These are phyloP conservation scores for Aureobasidium sp. DNA, from an alignment of 2,329 filamentous ascomycete species.

Conservation along the genomic window DNA sequence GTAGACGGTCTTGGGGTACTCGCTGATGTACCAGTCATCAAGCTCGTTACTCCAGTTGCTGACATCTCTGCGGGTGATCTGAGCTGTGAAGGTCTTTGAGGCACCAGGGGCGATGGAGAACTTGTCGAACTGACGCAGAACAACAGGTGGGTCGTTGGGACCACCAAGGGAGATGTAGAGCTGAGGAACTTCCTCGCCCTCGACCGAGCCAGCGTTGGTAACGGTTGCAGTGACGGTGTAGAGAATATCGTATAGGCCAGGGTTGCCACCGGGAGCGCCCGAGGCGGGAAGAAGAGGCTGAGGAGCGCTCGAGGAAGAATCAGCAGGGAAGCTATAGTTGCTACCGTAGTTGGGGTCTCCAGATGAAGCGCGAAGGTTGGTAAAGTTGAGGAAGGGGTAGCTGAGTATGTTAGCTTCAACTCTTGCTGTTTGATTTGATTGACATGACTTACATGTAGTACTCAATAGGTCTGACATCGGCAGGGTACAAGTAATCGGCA, in stretches of 20 bases:
- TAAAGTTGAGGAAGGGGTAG: conserved; percentile 64
- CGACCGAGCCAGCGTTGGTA: conserved; percentile 59
- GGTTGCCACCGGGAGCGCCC: conserved; percentile 54
- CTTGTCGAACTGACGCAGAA: conserved; percentile 74
- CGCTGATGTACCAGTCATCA: conserved; percentile 73
- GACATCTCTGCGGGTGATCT: conserved; percentile 70
- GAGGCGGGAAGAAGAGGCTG: conserved; percentile 52
- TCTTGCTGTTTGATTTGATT: no score
- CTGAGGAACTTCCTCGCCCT: conserved; percentile 66
- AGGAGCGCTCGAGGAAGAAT: conserved; percentile 49
- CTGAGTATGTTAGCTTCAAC: no score
- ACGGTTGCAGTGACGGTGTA: conserved; percentile 61
- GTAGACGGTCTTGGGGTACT: conserved; percentile 50
- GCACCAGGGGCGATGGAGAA: conserved; percentile 63
- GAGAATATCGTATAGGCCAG: conserved; percentile 57
- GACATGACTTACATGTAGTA: conserved; percentile 41
- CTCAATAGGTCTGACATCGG: conserved; percentile 42
- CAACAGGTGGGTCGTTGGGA: conserved; percentile 55
- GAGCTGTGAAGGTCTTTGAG: conserved; percentile 55
- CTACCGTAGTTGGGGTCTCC: conserved; percentile 53
- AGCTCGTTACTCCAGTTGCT: conserved; percentile 72
- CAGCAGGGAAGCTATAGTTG: conserved; percentile 51
- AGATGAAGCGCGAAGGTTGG: conserved; percentile 49
- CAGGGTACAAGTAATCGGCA: conserved; percentile 61
- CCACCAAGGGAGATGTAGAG: conserved; percentile 73